Percentiles rank a stretch among this genome's conserved stretches.
These are phyloP conservation scores for Trichoderma oligosporum DNA, from an alignment of 2,329 filamentous ascomycete species.

Conservation along the genomic window DNA sequence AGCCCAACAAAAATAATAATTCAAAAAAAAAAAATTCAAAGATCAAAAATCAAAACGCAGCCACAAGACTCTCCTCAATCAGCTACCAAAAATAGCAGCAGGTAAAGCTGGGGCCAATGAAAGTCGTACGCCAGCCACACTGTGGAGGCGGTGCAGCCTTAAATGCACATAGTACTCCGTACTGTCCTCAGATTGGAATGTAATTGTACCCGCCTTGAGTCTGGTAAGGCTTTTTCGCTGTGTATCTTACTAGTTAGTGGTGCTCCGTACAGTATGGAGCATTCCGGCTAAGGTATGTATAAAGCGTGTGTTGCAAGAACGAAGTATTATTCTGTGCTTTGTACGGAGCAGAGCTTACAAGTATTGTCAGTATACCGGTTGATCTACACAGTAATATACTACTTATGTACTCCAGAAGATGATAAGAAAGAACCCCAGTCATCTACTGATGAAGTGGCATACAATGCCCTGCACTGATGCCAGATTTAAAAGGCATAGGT, in stretches of 20 bases:
- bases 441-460: background rate
- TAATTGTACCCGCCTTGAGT: no score
- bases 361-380: background rate
- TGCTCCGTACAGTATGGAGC: no score
- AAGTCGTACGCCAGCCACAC: background rate
- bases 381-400: background rate
- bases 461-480: conserved; percentile 9
- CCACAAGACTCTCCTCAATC: conserved; percentile 14
- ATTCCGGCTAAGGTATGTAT: no score
- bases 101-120: background rate
- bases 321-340: no score
- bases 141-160: conserved; percentile 19
- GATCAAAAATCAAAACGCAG: no score
- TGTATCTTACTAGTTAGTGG: no score
- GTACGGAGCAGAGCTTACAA: no score
- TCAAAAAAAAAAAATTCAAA: no score
- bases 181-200: background rate
- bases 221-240: conserved; percentile 14
- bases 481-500: conserved; percentile 12
- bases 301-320: no score
- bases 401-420: no score
- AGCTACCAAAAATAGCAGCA: conserved; percentile 18
- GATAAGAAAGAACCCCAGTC: background rate
- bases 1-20: no score
- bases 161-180: background rate